Percentiles rank a stretch among this genome's conserved stretches.
Evolutionary conservation across 768 basidiomycete species (phyloP).

Genomic region (Tylopilus cervinicoccineus): DNA sequence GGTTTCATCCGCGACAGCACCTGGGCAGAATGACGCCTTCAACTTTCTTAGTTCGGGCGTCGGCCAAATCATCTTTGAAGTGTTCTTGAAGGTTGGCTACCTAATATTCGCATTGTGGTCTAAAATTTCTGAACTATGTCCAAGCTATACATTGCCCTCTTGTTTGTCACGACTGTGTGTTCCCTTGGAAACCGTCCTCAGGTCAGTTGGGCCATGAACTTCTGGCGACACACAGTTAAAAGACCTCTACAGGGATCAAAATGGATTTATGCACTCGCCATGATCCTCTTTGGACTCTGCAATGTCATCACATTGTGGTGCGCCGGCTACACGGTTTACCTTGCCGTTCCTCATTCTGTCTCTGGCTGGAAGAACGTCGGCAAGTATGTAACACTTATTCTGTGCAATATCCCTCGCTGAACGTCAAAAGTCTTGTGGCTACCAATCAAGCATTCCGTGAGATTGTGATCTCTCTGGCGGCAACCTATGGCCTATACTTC

Average conservation of each 20-base stretch:
- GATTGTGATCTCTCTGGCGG: conserved; percentile 75
- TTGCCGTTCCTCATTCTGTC: conserved; percentile 72
- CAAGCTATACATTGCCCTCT: conserved; percentile 76
- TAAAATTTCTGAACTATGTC: conserved; percentile 20
- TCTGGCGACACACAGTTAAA: conserved; percentile 1
- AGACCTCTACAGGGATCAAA: conserved; percentile 60
- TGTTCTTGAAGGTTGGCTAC: conserved; percentile 56
- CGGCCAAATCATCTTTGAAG: conserved; percentile 68
- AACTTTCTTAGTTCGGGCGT: conserved; percentile 73
- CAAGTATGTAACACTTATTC: conserved; percentile 43
- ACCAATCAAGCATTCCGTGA: conserved; percentile 72
- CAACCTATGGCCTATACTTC: conserved; percentile 82
- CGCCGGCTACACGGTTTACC: conserved; percentile 86
- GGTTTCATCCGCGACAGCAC: conserved; percentile 72
- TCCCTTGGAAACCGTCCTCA: conserved; percentile 91
- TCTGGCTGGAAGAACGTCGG: conserved; percentile 72
- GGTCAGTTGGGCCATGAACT: conserved; percentile 21
- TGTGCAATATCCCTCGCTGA: conserved; percentile 22
- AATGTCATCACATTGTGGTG: conserved; percentile 83
- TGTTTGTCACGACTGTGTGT: conserved; percentile 81
- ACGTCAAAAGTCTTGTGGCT: conserved; percentile 47
- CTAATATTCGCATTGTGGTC: neutral
- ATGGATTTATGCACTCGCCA: conserved; percentile 75
- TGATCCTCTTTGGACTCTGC: conserved; percentile 75
- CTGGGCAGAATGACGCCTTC: conserved; percentile 62